phyloP scores from a whole-genome alignment of 2,329 filamentous ascomycete species.

The Orbilia ellipsospora region DNA sequence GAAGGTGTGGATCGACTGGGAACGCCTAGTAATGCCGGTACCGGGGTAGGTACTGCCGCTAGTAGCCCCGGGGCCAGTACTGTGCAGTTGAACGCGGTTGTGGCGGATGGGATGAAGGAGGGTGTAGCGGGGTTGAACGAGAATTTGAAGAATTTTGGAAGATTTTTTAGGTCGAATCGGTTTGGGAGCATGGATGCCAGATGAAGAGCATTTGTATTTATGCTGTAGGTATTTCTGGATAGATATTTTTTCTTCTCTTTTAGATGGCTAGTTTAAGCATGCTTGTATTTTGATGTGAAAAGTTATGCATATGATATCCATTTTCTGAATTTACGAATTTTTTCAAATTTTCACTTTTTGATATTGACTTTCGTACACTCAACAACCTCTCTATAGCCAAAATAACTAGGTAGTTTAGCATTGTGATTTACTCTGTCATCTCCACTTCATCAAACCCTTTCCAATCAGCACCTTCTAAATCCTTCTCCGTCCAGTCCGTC shows the following conservation, averaged over 20 bases:
- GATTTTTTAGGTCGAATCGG: conserved; percentile 44
- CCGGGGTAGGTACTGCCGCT: conserved; percentile 24
- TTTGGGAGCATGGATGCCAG: conserved; percentile 52
- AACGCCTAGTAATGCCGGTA: conserved; percentile 29
- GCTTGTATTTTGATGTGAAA: too few species aligned
- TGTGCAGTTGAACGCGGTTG: conserved; percentile 26
- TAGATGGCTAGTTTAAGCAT: too few species aligned
- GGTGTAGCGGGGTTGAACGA: conserved; percentile 54
- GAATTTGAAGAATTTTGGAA: conserved; percentile 54
- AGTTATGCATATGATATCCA: too few species aligned
- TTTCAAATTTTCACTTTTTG: too few species aligned
- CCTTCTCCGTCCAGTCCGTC: conserved; percentile 25
- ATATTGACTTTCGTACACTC: not conserved
- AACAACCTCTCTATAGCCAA: not conserved
- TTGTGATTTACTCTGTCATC: too few species aligned
- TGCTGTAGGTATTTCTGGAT: too few species aligned
- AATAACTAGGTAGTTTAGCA: too few species aligned
- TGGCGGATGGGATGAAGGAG: conserved; percentile 44
- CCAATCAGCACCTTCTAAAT: not conserved
- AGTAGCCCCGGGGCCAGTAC: conserved; percentile 43
- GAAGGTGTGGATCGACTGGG: conserved; percentile 53
- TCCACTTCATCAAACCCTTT: not conserved
- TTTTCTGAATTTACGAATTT: too few species aligned
- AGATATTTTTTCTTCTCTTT: too few species aligned
- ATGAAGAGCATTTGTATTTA: not conserved